Conservation (phyloP, 2,329 filamentous ascomycete genomes). For the Thelonectria discophora region DNA sequence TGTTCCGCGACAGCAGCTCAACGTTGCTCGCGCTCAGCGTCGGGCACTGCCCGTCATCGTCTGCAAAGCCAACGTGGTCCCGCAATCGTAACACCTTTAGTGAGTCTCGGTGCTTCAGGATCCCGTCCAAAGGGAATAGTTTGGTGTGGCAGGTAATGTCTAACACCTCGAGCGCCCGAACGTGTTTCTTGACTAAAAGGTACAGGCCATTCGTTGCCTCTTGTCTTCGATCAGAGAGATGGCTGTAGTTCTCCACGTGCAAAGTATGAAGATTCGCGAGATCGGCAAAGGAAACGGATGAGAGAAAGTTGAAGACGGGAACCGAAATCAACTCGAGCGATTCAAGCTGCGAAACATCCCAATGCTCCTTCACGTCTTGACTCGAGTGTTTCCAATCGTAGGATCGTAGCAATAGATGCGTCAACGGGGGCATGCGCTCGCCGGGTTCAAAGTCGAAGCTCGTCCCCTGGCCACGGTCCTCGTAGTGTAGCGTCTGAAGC, state of each 20-base stretch:
- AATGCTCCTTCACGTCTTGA: constrained; percentile 52
- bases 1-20: constrained; percentile 42
- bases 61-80: constrained; percentile 56
- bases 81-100: constrained; percentile 53
- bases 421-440: constrained; percentile 55
- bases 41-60: constrained; percentile 54
- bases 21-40: constrained; percentile 51
- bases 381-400: constrained; percentile 59
- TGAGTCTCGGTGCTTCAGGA: constrained; percentile 50
- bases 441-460: constrained; percentile 51
- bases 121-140: constrained; percentile 51
- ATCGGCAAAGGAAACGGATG: constrained; percentile 50
- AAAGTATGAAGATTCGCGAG: constrained; percentile 50
- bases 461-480: constrained; percentile 56
- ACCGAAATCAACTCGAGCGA: constrained; percentile 54
- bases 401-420: constrained; percentile 53
- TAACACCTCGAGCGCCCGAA: constrained; percentile 50
- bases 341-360: constrained; percentile 56
- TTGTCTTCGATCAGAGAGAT: constrained; percentile 48
- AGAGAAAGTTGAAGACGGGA: constrained; percentile 55
- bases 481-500: constrained; percentile 53
- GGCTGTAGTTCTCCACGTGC: constrained; percentile 56
- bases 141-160: constrained; percentile 54
- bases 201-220: constrained; percentile 54
- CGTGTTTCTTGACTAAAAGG: constrained; percentile 49